Conservation (phyloP, 1,284 basidiomycete species). For the Heliocybe sulcata region DNA sequence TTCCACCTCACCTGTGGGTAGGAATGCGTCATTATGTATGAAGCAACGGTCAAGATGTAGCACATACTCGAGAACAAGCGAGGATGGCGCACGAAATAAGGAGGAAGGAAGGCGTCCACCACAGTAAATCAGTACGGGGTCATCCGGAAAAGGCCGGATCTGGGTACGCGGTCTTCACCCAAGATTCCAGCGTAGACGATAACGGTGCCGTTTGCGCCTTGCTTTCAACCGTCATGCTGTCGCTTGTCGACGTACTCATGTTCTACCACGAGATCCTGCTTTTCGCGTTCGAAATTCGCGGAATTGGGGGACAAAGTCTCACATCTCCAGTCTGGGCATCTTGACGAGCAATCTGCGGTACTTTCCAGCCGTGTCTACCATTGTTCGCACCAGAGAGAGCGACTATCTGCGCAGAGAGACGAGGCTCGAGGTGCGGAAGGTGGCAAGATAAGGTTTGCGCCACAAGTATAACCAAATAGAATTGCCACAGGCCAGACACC, state of each 20-base stretch:
- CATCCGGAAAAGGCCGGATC: neutral
- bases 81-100: too few relatives aligned
- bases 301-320: neutral
- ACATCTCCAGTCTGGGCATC: too few relatives aligned
- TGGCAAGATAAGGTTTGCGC: neutral
- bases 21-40: too few relatives aligned
- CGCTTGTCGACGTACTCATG: neutral
- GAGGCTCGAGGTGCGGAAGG: neutral
- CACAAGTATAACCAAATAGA: neutral
- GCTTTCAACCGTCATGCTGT: neutral
- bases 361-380: too few relatives aligned
- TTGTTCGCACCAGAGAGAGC: neutral
- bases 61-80: too few relatives aligned
- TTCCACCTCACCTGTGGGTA: too few relatives aligned
- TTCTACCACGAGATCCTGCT: neutral
- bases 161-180: neutral
- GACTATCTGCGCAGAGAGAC: neutral
- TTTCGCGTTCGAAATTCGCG: neutral
- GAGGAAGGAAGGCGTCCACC: neutral
- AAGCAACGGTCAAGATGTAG: too few relatives aligned
- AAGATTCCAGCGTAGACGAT: neutral
- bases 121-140: neutral
- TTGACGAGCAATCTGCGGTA: too few relatives aligned
- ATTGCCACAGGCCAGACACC: neutral
- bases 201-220: neutral